Base-by-base conservation (phyloP, 2,329 filamentous ascomycete species). In the Nemania sp. region DNA sequence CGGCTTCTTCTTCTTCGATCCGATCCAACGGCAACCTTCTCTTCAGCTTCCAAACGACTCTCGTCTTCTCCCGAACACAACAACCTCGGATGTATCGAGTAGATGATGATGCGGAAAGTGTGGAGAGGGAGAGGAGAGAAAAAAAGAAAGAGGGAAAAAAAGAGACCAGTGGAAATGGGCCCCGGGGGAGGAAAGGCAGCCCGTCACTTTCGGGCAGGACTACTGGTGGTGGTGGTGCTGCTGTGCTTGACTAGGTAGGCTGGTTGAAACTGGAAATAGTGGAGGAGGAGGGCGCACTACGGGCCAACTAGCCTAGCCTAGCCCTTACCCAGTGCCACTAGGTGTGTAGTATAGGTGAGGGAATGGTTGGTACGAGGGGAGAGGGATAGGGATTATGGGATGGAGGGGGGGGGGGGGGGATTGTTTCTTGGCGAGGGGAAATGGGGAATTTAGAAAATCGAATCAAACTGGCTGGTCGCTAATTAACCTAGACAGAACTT, bases 31-130 rank as follows among this genome's bases (percentile, higher is more conserved):
- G 24, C 70, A 73, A 72, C 71, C 69, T 71, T 71, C 68, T 66
- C 71, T 70, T 70, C 70, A 66, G 59, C 70, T 71, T 70, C 67
- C 62, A 68, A 71, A 64, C 70, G 64, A 68, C 67, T 68, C 66
- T 71, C 69, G 66, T 67, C 73, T 70, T 73, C 74, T 73, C 62
- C 75, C 75, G 60, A 75, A 74, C 75, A 73, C 75, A 68, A 68
- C 75, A 72, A 74, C 75, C 74, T 74, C 75, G 70, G 54, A 66
- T 60, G 62, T 62, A 66, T 62, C 59, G 58, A 67, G 65, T 61
- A 58, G 58, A 60, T 64, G 66, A 68, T 47, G 64, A 67, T 66
- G 70, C 63, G 63, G 63, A 66, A 72, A 66, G 69, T 68, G 72
- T 75, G 66, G 70, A 56, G 68, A 66, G 67, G 58, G 52, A 49